These are phyloP conservation scores for Debaryomyces subglobosus DNA, from an alignment of 1,139 yeast genomes.

Conservation along the genomic window DNA sequence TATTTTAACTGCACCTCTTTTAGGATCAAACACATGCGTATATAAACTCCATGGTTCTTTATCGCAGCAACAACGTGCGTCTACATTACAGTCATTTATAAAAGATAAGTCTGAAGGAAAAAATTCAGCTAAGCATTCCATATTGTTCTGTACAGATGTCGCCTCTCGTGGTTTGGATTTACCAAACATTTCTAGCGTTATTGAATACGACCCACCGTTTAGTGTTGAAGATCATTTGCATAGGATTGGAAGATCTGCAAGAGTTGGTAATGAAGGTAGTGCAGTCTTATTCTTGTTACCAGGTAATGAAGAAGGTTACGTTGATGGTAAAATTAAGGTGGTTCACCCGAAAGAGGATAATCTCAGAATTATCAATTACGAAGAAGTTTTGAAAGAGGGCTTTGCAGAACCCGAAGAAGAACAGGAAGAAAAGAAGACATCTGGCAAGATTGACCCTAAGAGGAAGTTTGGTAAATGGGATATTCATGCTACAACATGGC, in stretches of 20 bases:
- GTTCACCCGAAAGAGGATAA: conserved; percentile 64
- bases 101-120: conserved; percentile 21
- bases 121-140: conserved; percentile 47
- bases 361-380: conserved; percentile 49
- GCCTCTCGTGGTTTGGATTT: conserved; percentile 75
- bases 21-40: conserved; percentile 54
- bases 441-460: conserved; percentile 30
- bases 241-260: conserved; percentile 74
- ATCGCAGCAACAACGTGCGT: conserved; percentile 77
- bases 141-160: conserved; percentile 82
- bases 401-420: conserved; percentile 46
- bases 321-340: conserved; percentile 50
- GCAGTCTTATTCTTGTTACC: conserved; percentile 81
- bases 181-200: conserved; percentile 64
- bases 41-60: conserved; percentile 90
- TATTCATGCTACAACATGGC: conserved; percentile 95
- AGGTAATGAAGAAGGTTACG: conserved; percentile 83
- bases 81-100: conserved; percentile 73
- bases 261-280: conserved; percentile 68
- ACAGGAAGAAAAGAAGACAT: conserved; percentile 15
- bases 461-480: conserved; percentile 70
- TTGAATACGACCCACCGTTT: conserved; percentile 73
- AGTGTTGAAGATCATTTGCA: conserved; percentile 72
- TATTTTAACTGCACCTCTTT: conserved; percentile 54
- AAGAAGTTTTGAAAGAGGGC: conserved; percentile 57